These are phyloP conservation scores for Clavispora carvajalis DNA, from an alignment of 805 yeast species.

Conservation along the genomic window DNA sequence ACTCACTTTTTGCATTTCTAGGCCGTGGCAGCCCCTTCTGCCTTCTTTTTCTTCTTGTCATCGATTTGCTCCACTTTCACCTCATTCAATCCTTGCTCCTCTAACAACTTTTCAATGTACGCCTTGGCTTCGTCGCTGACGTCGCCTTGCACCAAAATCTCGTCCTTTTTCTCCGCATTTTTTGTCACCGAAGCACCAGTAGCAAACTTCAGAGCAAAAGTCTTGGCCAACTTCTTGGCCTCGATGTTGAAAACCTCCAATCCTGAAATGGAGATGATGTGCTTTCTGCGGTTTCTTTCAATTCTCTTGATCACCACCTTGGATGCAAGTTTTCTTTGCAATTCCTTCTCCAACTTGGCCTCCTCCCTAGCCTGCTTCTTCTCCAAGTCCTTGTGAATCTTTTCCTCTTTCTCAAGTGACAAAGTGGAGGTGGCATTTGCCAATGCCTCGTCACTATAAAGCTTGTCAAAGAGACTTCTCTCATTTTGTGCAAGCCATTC, in stretches of 20 bases:
- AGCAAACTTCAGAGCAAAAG: conserved; percentile 90
- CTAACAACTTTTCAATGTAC: conserved; percentile 62
- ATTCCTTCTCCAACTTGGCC: conserved; percentile 76
- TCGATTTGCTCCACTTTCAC: conserved; percentile 87
- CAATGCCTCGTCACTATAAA: conserved; percentile 58
- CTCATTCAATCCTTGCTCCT: conserved; percentile 76
- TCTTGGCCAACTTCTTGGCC: conserved; percentile 84
- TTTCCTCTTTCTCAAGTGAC: conserved; percentile 73
- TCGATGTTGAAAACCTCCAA: conserved; percentile 85
- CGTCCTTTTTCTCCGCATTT: conserved; percentile 87
- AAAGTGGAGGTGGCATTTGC: conserved; percentile 56
- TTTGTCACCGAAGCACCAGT: conserved; percentile 93
- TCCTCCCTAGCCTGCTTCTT: conserved; percentile 85
- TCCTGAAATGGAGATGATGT: conserved; percentile 80
- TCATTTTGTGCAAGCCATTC: conserved; percentile 68
- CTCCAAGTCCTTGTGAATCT: conserved; percentile 74
- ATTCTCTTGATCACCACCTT: conserved; percentile 81
- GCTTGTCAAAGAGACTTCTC: conserved; percentile 47
- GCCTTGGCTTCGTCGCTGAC: conserved; percentile 87
- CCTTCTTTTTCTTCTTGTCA: conserved; percentile 67
- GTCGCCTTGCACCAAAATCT: conserved; percentile 89
- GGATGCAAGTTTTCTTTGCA: conserved; percentile 70
- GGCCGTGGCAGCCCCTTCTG: conserved; percentile 13
- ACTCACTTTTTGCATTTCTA: no score
- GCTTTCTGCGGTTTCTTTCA: conserved; percentile 85